Evolutionary conservation across 768 basidiomycete genomes (phyloP), one percentile per base, ranked within the genome.

Genomic region (Lentinus brumalis): DNA sequence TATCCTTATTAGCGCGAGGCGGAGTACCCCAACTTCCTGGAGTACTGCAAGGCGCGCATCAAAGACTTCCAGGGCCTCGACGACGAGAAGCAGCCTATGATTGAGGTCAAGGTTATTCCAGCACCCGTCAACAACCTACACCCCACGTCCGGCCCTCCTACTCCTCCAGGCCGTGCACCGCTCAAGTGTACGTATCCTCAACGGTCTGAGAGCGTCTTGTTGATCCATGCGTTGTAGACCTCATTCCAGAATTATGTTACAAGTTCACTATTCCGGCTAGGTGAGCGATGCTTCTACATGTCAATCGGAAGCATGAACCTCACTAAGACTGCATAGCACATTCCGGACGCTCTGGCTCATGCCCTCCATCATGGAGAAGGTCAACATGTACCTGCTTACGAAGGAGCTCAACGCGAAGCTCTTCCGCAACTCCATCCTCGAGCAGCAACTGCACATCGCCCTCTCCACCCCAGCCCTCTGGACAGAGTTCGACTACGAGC

Each of bases 211-310:
- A 30, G 42, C 9, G 3, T 50, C n/a, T 56, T 15, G 46, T 14
- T 10, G 30, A 42, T 40, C 39, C 59, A 58, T 59, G 53, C 65
- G 45, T 62, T 56, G 9, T 69, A 94, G 92, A 89, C 71, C 78
- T 94, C 42, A 91, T 94, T 66, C 92, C 92, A n/a, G 92, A 94
- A 71, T 76, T 93, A 15, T 90, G 87, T 68, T 81, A 80, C 45
- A 89, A 84, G 67, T 86, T 83, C 68, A 87, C 86, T 10, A 77
- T 92, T 60, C 85, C 90, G 39, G 88, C 88, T 29, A 91, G 86
- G 92, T 89, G 64, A 65, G 35, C 11, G 35, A 35, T 35, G 35
- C 35, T 35, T 26, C 2, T 7, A 11, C 35, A 11, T 35, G 11
- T 2, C 35, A 11, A 35, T 35, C 7, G 71, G 69, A 18, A 21